These are phyloP conservation scores for Xerocomellus chrysenteron DNA, from an alignment of 768 basidiomycete species.

Conservation along the genomic window DNA sequence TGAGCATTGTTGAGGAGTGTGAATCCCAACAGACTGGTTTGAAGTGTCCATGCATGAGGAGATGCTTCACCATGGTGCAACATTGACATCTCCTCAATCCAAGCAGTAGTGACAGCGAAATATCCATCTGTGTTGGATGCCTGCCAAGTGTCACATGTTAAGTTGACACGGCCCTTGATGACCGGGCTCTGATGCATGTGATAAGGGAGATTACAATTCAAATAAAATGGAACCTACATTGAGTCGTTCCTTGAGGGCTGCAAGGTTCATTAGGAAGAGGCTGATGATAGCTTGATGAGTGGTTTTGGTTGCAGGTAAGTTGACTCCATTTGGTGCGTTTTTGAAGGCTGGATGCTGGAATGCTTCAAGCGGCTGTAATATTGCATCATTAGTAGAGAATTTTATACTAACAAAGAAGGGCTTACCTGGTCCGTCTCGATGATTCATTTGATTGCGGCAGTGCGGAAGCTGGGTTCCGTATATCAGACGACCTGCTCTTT, in stretches of 20 bases:
- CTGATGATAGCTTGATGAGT: too few relatives aligned
- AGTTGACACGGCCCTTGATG: slow-evolving; percentile 12
- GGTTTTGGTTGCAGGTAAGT: too few relatives aligned
- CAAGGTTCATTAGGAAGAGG: too few relatives aligned
- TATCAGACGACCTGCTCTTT: neutral
- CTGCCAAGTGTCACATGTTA: slow-evolving; percentile 43
- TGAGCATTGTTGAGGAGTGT: slow-evolving; percentile 38
- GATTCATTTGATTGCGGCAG: neutral
- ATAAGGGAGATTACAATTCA: too few relatives aligned
- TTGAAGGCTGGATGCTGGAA: too few relatives aligned
- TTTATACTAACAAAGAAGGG: neutral
- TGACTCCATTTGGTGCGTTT: too few relatives aligned
- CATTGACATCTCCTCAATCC: neutral
- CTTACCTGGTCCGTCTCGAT: neutral
- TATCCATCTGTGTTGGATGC: slow-evolving; percentile 38
- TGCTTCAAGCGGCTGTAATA: too few relatives aligned
- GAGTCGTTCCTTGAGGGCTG: too few relatives aligned
- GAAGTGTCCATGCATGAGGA: too few relatives aligned
- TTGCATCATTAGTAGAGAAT: too few relatives aligned
- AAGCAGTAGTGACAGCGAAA: slow-evolving; percentile 21
- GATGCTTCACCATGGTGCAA: too few relatives aligned
- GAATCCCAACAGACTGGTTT: slow-evolving; percentile 21
- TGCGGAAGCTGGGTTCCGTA: neutral
- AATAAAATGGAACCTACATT: too few relatives aligned
- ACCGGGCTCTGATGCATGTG: neutral